Conservation (phyloP, 495 filamentous ascomycete species). For the Aspergillus sparsus region DNA sequence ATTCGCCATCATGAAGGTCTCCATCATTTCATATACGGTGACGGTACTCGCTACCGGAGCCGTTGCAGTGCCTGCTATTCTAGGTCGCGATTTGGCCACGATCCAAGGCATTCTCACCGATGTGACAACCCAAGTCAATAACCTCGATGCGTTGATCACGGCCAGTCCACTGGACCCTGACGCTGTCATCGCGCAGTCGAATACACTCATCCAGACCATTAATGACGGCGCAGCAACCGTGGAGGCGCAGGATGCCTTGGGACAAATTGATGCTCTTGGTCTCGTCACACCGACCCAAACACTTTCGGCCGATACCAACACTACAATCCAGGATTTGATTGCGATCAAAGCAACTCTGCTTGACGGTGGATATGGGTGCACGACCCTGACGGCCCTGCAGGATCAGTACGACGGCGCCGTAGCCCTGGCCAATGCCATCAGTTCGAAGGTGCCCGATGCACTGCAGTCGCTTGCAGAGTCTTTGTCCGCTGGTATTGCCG, state of each 20-base stretch:
- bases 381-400: slow-evolving; percentile 25
- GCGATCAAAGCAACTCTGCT: slow-evolving; percentile 36
- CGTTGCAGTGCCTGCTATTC: slow-evolving; percentile 2
- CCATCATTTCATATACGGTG: background rate
- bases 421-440: slow-evolving; percentile 30
- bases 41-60: background rate
- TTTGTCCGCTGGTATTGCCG: slow-evolving; percentile 31
- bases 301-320: slow-evolving; percentile 30
- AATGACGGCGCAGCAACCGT: slow-evolving; percentile 21
- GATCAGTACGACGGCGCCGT: slow-evolving; percentile 31
- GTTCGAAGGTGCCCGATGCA: slow-evolving; percentile 31
- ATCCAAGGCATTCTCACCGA: slow-evolving; percentile 8
- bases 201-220: slow-evolving; percentile 1
- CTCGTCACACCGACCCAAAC: slow-evolving; percentile 32
- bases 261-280: slow-evolving; percentile 29
- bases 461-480: slow-evolving; percentile 24
- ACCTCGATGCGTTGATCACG: slow-evolving; percentile 1
- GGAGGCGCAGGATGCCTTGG: slow-evolving; percentile 21
- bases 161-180: slow-evolving; percentile 1
- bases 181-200: background rate
- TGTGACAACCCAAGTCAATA: slow-evolving; percentile 2
- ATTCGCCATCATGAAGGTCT: background rate
- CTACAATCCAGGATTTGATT: slow-evolving; percentile 31
- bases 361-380: slow-evolving; percentile 28
- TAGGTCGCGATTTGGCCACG: slow-evolving; percentile 6